A percentile compares a stretch with the other conserved stretches of the same genome.
phyloP scores from a whole-genome alignment of 139 green algal genomes.

The Coccomyxa sp. region DNA sequence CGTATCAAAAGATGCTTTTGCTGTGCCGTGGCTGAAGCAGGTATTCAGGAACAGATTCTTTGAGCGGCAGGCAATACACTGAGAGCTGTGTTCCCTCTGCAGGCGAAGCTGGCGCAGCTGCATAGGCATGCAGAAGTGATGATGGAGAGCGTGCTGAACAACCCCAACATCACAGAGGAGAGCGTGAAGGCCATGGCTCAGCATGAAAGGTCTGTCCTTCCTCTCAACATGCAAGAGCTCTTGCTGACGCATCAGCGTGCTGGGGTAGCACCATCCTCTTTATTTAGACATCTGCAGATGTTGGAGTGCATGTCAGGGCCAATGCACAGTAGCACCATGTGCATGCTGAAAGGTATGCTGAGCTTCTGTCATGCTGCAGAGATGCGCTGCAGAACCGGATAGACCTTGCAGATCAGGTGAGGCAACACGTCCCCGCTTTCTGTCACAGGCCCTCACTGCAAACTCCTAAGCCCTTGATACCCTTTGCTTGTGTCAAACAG shows the following conservation, averaged over 20 bases:
- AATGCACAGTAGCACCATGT: too few species aligned
- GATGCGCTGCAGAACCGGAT: not conserved
- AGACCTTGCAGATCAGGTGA: not conserved
- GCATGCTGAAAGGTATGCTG: not conserved
- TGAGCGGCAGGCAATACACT: not conserved
- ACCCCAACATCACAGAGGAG: slow-evolving; percentile 31
- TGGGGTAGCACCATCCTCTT: too few species aligned
- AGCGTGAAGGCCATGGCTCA: slow-evolving; percentile 11
- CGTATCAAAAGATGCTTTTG: too few species aligned
- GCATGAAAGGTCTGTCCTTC: not conserved
- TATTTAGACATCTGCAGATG: too few species aligned
- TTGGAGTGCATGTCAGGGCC: too few species aligned
- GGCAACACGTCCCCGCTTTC: too few species aligned
- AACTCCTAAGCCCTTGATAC: too few species aligned
- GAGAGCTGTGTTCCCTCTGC: too few species aligned
- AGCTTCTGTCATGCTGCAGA: not conserved
- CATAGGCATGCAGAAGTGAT: slow-evolving; percentile 31
- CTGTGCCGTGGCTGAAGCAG: too few species aligned
- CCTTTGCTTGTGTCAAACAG: not conserved
- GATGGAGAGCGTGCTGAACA: slow-evolving; percentile 34
- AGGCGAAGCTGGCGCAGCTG: slow-evolving; percentile 25
- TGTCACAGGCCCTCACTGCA: too few species aligned
- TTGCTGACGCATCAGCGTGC: not conserved
- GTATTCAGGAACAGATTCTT: too few species aligned
- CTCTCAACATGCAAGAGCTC: not conserved